These are phyloP conservation scores for Madurella mycetomatis DNA, from an alignment of 2,329 filamentous ascomycete genomes.

Conservation along the genomic window DNA sequence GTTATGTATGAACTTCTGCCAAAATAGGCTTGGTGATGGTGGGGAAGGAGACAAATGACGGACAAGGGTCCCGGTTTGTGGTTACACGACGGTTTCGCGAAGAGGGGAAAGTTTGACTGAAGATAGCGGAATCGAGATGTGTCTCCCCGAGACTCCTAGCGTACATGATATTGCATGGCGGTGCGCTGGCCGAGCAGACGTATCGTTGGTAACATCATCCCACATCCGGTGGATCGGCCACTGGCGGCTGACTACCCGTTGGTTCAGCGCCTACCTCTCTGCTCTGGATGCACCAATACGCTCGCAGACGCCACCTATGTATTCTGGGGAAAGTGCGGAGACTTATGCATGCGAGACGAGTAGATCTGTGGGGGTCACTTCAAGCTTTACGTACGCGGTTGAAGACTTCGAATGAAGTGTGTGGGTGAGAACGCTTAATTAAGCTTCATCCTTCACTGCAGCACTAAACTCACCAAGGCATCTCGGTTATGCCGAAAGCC, in stretches of 20 bases:
- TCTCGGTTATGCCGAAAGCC: neutral
- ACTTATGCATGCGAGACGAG: neutral
- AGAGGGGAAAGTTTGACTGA: neutral
- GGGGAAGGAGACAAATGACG: neutral
- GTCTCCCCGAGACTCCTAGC: neutral
- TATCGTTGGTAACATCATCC: neutral
- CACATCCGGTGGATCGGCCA: slow-evolving; percentile 5
- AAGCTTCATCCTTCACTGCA: too few relatives aligned
- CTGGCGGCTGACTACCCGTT: neutral
- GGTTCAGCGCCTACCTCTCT: neutral
- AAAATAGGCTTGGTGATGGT: neutral
- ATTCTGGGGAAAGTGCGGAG: slow-evolving; percentile 1
- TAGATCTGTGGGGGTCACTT: too few relatives aligned
- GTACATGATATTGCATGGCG: neutral
- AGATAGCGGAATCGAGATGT: neutral
- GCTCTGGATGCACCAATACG: slow-evolving; percentile 6
- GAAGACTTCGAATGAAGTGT: neutral
- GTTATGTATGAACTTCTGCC: neutral
- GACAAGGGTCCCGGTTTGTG: neutral
- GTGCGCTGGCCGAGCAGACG: slow-evolving; percentile 1
- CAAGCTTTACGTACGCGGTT: neutral
- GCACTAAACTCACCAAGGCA: neutral
- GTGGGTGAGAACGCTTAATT: neutral
- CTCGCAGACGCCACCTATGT: neutral
- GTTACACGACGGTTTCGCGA: neutral